phyloP scores from a whole-genome alignment of 1,284 basidiomycete species.

The Pseudozyma sp. region DNA sequence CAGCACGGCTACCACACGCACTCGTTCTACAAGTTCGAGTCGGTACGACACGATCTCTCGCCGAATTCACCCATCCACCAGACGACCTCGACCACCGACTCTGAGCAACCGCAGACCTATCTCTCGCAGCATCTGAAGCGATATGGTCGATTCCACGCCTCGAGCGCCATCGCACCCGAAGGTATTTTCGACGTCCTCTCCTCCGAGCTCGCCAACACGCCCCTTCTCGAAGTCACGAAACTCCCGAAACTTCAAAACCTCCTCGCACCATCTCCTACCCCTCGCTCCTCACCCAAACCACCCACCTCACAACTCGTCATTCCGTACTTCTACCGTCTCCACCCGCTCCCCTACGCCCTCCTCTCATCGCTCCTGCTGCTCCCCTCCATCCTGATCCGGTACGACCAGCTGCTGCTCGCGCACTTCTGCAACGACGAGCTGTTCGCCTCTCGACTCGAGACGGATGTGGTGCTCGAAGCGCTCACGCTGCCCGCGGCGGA shows the following conservation, averaged over 20 bases:
- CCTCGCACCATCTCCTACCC: background rate
- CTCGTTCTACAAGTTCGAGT: slow-evolving; percentile 14
- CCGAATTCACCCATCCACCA: slow-evolving; percentile 7
- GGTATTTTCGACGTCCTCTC: background rate
- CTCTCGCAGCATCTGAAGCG: slow-evolving; percentile 21
- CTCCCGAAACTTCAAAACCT: slow-evolving; percentile 16
- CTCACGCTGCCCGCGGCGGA: slow-evolving; percentile 28
- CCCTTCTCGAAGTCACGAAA: slow-evolving; percentile 17
- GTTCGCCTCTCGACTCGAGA: slow-evolving; percentile 17
- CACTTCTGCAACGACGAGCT: slow-evolving; percentile 16
- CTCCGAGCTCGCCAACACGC: slow-evolving; percentile 2
- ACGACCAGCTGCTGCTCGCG: slow-evolving; percentile 48
- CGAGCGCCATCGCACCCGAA: background rate
- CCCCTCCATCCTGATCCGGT: slow-evolving; percentile 44
- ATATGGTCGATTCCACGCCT: slow-evolving; percentile 12
- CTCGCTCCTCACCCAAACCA: background rate
- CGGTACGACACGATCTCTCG: slow-evolving; percentile 7
- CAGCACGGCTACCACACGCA: slow-evolving; percentile 19
- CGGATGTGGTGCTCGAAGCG: slow-evolving; percentile 33
- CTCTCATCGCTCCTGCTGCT: slow-evolving; percentile 27
- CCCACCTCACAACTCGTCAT: slow-evolving; percentile 3
- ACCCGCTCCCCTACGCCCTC: slow-evolving; percentile 16
- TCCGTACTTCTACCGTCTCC: slow-evolving; percentile 23
- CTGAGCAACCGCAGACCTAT: slow-evolving; percentile 1
- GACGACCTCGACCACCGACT: background rate